Evolutionary conservation across 2,329 filamentous ascomycete species (phyloP).

Genomic region (Cordyceps cicadae): DNA sequence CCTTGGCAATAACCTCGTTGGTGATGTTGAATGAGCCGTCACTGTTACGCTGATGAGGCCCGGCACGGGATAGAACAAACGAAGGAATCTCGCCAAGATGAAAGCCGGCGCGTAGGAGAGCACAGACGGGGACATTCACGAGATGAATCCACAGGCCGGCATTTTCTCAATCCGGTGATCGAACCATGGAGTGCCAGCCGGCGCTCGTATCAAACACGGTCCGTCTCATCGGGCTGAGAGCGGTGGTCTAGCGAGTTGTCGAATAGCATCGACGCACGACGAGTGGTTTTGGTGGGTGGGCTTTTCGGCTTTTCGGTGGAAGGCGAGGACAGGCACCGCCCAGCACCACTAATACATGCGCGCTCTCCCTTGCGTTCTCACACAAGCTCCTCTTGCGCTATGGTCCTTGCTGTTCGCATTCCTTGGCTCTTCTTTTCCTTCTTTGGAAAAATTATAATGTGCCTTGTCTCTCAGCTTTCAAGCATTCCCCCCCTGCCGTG

Average conservation of each 20-base stretch:
- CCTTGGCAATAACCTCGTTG: too few species aligned
- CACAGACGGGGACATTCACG: too few species aligned
- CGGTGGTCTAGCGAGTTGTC: not conserved
- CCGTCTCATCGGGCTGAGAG: not conserved
- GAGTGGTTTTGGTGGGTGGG: too few species aligned
- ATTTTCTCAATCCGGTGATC: not conserved
- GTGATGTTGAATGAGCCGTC: too few species aligned
- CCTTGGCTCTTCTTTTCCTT: not conserved
- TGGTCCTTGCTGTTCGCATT: not conserved
- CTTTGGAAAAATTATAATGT: not conserved
- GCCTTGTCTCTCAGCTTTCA: not conserved
- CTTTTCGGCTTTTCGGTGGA: too few species aligned
- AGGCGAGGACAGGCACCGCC: too few species aligned
- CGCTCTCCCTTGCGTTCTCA: too few species aligned
- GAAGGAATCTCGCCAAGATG: not conserved
- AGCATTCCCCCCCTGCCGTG: not conserved
- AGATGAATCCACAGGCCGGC: not conserved
- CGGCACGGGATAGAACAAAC: not conserved
- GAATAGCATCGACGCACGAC: too few species aligned
- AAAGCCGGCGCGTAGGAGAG: not conserved
- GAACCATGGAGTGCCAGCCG: not conserved
- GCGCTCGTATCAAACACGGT: not conserved
- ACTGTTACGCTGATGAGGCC: slow-evolving; percentile 1
- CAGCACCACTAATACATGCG: too few species aligned
- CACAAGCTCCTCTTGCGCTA: not conserved